Evolutionary conservation across 1,284 basidiomycete genomes (phyloP).

Genomic region (Ganoderma sinense): DNA sequence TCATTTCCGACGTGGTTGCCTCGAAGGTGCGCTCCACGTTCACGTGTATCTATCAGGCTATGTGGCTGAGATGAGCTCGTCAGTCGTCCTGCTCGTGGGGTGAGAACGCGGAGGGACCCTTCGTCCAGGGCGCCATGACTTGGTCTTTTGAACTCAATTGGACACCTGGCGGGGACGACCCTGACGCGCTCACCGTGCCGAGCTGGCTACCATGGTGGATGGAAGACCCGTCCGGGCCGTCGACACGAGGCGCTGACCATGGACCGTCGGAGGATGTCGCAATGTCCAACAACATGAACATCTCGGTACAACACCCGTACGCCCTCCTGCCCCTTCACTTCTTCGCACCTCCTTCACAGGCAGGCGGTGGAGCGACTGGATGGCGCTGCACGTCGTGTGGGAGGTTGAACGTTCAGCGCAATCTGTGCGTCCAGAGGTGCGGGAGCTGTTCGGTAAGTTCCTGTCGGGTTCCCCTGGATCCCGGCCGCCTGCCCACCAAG

Average conservation of each 20-base stretch:
- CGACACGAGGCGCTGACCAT: background rate
- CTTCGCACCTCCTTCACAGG: slow-evolving; percentile 20
- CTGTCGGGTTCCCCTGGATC: background rate
- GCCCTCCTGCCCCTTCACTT: slow-evolving; percentile 46
- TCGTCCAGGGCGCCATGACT: slow-evolving; percentile 3
- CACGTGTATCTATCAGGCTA: background rate
- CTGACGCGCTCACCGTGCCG: background rate
- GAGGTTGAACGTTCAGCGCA: slow-evolving; percentile 46
- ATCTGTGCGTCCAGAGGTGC: slow-evolving; percentile 47
- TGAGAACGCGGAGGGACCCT: background rate
- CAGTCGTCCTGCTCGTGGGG: background rate
- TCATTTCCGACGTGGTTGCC: slow-evolving; percentile 15
- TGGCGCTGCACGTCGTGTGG: slow-evolving; percentile 50
- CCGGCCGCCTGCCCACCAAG: background rate
- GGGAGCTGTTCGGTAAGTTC: slow-evolving; percentile 41
- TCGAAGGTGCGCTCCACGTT: slow-evolving; percentile 3
- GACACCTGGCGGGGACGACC: slow-evolving; percentile 31
- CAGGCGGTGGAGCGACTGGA: slow-evolving; percentile 34
- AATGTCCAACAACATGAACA: background rate
- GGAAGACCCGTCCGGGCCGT: background rate
- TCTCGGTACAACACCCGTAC: slow-evolving; percentile 29
- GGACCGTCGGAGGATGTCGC: too few species aligned
- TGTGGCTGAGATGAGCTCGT: background rate
- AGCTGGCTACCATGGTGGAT: slow-evolving; percentile 30
- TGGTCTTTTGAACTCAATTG: slow-evolving; percentile 32